A percentile compares a stretch with the other conserved stretches of the same genome.
These are phyloP conservation scores for Moricandia arvensis DNA, from an alignment of 345 rosid species.

Conservation along the genomic window DNA sequence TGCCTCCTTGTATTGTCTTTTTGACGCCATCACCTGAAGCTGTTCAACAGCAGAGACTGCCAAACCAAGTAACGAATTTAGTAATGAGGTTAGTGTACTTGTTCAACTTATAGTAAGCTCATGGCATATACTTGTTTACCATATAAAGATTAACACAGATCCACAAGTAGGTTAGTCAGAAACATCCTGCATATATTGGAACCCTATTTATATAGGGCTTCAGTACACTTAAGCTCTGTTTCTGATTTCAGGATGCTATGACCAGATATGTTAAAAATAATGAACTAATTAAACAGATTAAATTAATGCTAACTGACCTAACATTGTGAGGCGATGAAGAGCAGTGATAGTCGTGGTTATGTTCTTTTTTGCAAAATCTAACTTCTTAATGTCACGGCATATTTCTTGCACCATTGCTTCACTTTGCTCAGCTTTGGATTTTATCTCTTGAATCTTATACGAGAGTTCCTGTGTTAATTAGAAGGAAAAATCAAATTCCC, in stretches of 20 bases:
- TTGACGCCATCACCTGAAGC: conserved; percentile 97
- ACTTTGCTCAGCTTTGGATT: conserved; percentile 98
- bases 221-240: neutral
- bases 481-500: conserved; percentile 18
- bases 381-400: conserved; percentile 96
- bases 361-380: conserved; percentile 99
- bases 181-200: conserved; percentile 14
- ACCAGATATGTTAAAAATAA: neutral
- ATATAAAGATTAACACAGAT: conserved; percentile 9
- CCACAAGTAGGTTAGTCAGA: neutral
- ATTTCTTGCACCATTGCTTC: conserved; percentile 99
- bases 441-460: conserved; percentile 89
- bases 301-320: conserved; percentile 53
- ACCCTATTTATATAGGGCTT: neutral
- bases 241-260: neutral
- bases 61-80: conserved; percentile 29
- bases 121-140: neutral
- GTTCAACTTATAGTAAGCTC: neutral
- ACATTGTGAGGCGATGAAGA: conserved; percentile 98
- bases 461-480: conserved; percentile 70
- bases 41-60: conserved; percentile 99
- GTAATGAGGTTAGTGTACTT: conserved; percentile 4
- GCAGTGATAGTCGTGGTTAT: conserved; percentile 98
- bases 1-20: conserved; percentile 94
- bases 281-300: neutral